Evolutionary conservation across 805 yeast species (phyloP), one percentile per base, ranked within the genome.

Genomic region (Henningerozyma blattae): DNA sequence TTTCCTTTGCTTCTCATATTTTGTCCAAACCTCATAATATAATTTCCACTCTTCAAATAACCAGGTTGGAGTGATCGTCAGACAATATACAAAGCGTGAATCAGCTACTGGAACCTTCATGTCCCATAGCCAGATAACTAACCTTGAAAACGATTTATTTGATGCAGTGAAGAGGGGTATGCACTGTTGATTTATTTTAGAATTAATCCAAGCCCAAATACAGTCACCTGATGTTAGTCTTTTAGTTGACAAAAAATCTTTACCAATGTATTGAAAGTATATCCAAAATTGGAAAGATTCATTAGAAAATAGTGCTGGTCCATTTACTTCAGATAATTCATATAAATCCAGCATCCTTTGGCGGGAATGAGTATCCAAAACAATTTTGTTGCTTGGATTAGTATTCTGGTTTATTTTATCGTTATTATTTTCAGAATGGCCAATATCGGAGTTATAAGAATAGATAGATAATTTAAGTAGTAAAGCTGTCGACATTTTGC

Each of bases 231-330:
- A 35, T 2, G 56, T 40, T n/a, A 48, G 53, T 20, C 10, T 20
- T 20, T 20, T 10, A 20, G 10, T 10, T 20, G 61, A 47, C 15
- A 56, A 57, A 15, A 60, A 50, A 2, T 47, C 48, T 22, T 53
- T 56, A 14, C 68, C 59, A 8, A 67, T 45, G 3, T 49, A 47
- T 13, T 63, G 50, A 3, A 70, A 41, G 1, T 60, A 42, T 33
- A 60, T 52, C 87, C 87, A 79, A 40, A 78, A 71, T 12, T 48
- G 41, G 19, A 72, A 54, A 3, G 79, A 58, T 31, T 66, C 71
- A 28, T 66, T 56, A 31, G 66, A 60, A 1, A 76, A 34, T 1
- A 41, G 17, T 1, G 54, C 46, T 2, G 91, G 89, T 0, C 89
- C 89, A 48, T 68, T 70, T 1, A 75, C 57, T 30, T 72, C 78